phyloP scores from a whole-genome alignment of 495 filamentous ascomycete species.

The Trypethelium eluteriae region DNA sequence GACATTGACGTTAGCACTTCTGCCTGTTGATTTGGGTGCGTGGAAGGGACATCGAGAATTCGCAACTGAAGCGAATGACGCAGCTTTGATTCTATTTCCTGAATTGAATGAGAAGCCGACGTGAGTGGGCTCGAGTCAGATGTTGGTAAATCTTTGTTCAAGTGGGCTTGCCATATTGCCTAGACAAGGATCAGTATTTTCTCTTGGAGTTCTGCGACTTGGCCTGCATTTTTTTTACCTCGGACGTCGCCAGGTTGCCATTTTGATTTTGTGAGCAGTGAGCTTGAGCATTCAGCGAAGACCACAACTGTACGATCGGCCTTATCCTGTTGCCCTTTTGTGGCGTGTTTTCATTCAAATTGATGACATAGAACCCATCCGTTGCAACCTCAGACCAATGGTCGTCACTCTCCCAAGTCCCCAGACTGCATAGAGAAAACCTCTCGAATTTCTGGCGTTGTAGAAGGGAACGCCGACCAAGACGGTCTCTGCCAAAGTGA shows the following conservation, averaged over 20 bases:
- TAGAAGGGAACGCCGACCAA: conserved; percentile 80
- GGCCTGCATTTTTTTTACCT: not conserved
- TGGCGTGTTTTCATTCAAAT: conserved; percentile 35
- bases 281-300: not conserved
- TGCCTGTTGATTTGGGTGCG: conserved; percentile 27
- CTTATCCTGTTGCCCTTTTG: not conserved
- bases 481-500: conserved; percentile 75
- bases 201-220: not conserved
- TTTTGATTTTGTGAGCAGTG: not conserved
- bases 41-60: conserved; percentile 58
- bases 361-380: conserved; percentile 64
- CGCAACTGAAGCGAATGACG: conserved; percentile 57
- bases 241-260: no score
- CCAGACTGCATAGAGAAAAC: conserved; percentile 68
- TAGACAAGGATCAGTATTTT: conserved; percentile 21
- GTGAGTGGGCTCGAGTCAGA: conserved; percentile 34
- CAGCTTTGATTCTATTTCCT: conserved; percentile 50
- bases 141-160: conserved; percentile 24
- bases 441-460: conserved; percentile 40
- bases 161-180: conserved; percentile 22
- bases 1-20: conserved; percentile 21
- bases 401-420: conserved; percentile 44
- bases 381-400: conserved; percentile 75
- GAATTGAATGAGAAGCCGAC: conserved; percentile 47
- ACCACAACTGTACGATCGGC: conserved; percentile 7